Evolutionary conservation across 1,139 yeast genomes (phyloP).

Genomic region (Saccharomyces uvarum): DNA sequence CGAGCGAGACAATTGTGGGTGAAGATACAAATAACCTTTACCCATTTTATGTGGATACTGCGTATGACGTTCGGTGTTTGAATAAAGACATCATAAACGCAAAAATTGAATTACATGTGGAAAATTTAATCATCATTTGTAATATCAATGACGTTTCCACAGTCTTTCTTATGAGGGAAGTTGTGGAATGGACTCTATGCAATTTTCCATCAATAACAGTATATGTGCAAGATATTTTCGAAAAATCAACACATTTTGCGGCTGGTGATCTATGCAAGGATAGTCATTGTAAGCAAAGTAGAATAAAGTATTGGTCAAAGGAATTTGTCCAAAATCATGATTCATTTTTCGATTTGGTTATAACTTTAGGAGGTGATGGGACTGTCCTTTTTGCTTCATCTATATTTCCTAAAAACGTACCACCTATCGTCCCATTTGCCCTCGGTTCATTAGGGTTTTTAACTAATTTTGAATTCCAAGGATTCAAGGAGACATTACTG

Average conservation of each 20-base stretch:
- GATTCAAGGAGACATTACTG: slow-evolving; percentile 51
- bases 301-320: slow-evolving; percentile 62
- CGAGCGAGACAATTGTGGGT: slow-evolving; percentile 14
- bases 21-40: slow-evolving; percentile 41
- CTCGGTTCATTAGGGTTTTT: slow-evolving; percentile 77
- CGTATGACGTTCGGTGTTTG: slow-evolving; percentile 74
- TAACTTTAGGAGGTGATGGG: slow-evolving; percentile 86
- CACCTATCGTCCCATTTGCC: slow-evolving; percentile 77
- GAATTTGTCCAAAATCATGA: slow-evolving; percentile 43
- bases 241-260: slow-evolving; percentile 55
- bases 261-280: slow-evolving; percentile 34
- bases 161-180: slow-evolving; percentile 64
- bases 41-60: slow-evolving; percentile 72
- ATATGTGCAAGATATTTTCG: slow-evolving; percentile 65
- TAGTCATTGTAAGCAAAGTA: slow-evolving; percentile 26
- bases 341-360: slow-evolving; percentile 61
- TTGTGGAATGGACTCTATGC: slow-evolving; percentile 65
- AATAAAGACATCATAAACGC: slow-evolving; percentile 71
- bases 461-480: slow-evolving; percentile 68
- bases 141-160: slow-evolving; percentile 78
- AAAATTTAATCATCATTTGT: slow-evolving; percentile 71
- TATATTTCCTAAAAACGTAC: slow-evolving; percentile 71
- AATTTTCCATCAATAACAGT: slow-evolving; percentile 46
- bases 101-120: slow-evolving; percentile 61
- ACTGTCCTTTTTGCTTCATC: slow-evolving; percentile 76